A percentile compares a stretch with the other conserved stretches of the same genome.
These are phyloP conservation scores for Rhodotorula paludigena DNA, from an alignment of 768 basidiomycete species.

Conservation along the genomic window DNA sequence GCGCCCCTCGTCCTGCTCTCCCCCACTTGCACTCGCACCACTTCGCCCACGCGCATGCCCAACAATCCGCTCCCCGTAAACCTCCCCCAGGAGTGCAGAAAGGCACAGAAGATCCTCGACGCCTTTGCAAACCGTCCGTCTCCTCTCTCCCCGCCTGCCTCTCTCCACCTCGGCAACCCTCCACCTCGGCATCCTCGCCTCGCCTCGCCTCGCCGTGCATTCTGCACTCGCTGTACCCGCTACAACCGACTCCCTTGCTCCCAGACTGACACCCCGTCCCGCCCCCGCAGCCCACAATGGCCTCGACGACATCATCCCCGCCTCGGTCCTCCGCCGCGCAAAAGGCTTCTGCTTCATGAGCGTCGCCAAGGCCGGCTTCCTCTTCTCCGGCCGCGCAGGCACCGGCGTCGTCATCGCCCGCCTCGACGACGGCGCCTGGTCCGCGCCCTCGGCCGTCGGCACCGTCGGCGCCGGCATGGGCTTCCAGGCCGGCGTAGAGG, in stretches of 20 bases:
- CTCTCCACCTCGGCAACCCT: background rate
- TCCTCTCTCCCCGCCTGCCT: background rate
- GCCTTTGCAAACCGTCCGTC: slow-evolving; percentile 28
- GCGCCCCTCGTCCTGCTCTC: background rate
- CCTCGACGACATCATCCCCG: slow-evolving; percentile 40
- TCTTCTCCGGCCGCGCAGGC: slow-evolving; percentile 42
- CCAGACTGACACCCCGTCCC: background rate
- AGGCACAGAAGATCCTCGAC: slow-evolving; percentile 24
- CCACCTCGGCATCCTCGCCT: background rate
- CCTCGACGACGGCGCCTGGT: slow-evolving; percentile 62
- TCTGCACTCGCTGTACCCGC: too few species aligned
- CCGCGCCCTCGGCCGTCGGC: slow-evolving; percentile 89
- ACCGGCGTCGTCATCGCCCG: slow-evolving; percentile 39
- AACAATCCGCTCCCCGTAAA: slow-evolving; percentile 25
- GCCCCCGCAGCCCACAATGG: slow-evolving; percentile 27
- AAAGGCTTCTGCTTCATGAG: slow-evolving; percentile 41
- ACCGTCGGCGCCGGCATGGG: slow-evolving; percentile 86
- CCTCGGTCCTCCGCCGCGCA: slow-evolving; percentile 38
- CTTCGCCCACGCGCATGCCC: slow-evolving; percentile 8
- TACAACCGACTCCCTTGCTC: too few species aligned
- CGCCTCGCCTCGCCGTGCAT: background rate
- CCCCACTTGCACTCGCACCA: background rate
- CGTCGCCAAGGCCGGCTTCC: slow-evolving; percentile 42
- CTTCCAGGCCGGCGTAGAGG: slow-evolving; percentile 53
- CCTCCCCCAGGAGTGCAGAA: slow-evolving; percentile 26